Percentiles rank a stretch among this genome's conserved stretches.
Evolutionary conservation across 2,329 filamentous ascomycete species (phyloP).

Genomic region (Plectosphaerella cucumerina): DNA sequence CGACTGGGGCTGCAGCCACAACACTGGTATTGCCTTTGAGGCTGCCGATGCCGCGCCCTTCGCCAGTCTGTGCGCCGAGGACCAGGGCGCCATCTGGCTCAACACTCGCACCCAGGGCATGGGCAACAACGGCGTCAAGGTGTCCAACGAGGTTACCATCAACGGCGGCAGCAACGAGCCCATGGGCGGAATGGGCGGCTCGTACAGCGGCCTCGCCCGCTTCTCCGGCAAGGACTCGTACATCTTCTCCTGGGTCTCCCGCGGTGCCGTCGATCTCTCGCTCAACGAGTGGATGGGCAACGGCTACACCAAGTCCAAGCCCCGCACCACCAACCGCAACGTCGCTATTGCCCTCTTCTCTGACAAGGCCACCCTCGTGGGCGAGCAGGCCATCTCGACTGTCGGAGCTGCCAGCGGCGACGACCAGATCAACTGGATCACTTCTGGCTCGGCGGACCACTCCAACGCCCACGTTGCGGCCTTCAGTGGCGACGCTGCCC

Average conservation of each 20-base stretch:
- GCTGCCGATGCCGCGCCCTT: conserved; percentile 54
- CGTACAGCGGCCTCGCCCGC: conserved; percentile 52
- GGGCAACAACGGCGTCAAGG: conserved; percentile 47
- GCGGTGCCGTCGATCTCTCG: conserved; percentile 51
- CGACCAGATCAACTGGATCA: conserved; percentile 57
- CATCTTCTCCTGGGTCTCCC: conserved; percentile 60
- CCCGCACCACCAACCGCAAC: conserved; percentile 55
- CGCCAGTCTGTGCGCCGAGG: conserved; percentile 55
- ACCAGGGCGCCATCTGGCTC: conserved; percentile 61
- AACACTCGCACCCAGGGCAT: conserved; percentile 57
- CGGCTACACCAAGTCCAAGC: conserved; percentile 46
- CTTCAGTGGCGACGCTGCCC: conserved; percentile 45
- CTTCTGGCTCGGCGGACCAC: conserved; percentile 43
- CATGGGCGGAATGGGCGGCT: conserved; percentile 61
- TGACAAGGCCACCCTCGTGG: conserved; percentile 53
- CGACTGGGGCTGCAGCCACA: conserved; percentile 59
- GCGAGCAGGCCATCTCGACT: conserved; percentile 47
- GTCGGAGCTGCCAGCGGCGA: conserved; percentile 51
- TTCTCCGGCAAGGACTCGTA: conserved; percentile 48
- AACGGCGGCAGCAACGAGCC: conserved; percentile 55
- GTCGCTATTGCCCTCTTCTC: conserved; percentile 53
- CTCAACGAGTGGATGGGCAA: conserved; percentile 54
- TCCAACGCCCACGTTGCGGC: conserved; percentile 55
- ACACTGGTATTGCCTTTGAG: conserved; percentile 61
- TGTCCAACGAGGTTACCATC: conserved; percentile 58